Percentiles rank a stretch among this genome's conserved stretches.
These are phyloP conservation scores for Ophiostoma piceae DNA, from an alignment of 2,329 filamentous ascomycete genomes.

Conservation along the genomic window DNA sequence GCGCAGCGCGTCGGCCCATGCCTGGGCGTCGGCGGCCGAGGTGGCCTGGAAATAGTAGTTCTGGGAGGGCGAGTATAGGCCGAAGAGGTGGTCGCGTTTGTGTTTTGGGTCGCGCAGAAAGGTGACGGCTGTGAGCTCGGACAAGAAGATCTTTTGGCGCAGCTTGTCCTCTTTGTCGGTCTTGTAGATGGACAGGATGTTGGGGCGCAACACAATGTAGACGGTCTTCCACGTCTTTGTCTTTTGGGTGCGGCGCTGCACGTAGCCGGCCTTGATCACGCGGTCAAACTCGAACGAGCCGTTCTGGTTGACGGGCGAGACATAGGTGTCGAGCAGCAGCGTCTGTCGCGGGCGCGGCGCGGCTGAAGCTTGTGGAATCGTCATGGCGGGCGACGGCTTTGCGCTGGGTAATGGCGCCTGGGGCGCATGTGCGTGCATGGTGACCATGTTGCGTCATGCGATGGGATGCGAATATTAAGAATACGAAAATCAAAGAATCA, in stretches of 20 bases:
- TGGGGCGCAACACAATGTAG: conserved; percentile 84
- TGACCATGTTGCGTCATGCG: conserved; percentile 28
- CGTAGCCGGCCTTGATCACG: conserved; percentile 81
- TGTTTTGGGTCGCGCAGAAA: conserved; percentile 84
- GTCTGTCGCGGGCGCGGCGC: conserved; percentile 38
- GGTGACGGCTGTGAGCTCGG: conserved; percentile 86
- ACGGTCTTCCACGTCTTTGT: conserved; percentile 93
- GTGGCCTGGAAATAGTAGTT: conserved; percentile 86
- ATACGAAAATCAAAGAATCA: not conserved
- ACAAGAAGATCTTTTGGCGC: conserved; percentile 78
- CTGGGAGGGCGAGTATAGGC: conserved; percentile 80
- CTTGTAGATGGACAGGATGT: conserved; percentile 88
- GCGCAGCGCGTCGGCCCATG: conserved; percentile 82
- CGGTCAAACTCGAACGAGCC: conserved; percentile 95
- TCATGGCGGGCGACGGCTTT: conserved; percentile 19
- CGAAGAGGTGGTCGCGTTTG: conserved; percentile 81
- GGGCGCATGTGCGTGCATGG: conserved; percentile 30
- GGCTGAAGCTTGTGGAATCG: conserved; percentile 26
- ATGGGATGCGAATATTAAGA: not conserved
- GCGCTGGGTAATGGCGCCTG: conserved; percentile 26
- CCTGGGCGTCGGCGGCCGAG: conserved; percentile 67
- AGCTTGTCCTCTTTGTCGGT: conserved; percentile 85
- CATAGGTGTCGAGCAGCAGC: conserved; percentile 56
- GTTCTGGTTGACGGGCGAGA: conserved; percentile 83
- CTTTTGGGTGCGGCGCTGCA: conserved; percentile 84